Conservation (phyloP, 306 rosid species). For the Medicago ruthenica region DNA sequence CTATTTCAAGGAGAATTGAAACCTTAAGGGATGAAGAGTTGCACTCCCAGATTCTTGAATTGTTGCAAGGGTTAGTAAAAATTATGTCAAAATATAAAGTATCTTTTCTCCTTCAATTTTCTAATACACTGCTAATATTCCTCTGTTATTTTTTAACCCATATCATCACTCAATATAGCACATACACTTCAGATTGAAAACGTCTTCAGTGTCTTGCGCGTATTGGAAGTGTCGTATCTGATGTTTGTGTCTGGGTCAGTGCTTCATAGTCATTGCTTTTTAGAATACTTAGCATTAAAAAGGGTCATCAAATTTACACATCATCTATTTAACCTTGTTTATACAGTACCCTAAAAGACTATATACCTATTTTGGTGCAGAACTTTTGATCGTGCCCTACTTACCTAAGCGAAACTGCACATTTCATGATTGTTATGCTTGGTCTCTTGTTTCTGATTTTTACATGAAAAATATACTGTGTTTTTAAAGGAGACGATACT, state of each 20-base stretch:
- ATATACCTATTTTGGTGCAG: constrained; percentile 5
- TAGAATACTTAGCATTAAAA: not conserved
- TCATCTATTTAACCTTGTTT: not conserved
- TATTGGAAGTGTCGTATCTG: too few relatives aligned
- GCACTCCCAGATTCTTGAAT: constrained; percentile 85
- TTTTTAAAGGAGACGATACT: too few relatives aligned
- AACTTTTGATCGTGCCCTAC: not conserved
- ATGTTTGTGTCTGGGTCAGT: too few relatives aligned
- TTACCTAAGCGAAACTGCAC: constrained; percentile 22
- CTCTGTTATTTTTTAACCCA: not conserved
- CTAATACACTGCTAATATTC: constrained; percentile 14
- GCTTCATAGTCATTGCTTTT: constrained; percentile 1
- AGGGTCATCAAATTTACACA: not conserved
- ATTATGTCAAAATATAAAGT: not conserved
- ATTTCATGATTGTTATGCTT: not conserved
- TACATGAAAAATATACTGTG: not conserved
- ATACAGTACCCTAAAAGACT: not conserved
- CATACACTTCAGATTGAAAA: not conserved
- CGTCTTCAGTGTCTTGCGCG: too few relatives aligned
- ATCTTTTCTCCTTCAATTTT: constrained; percentile 4
- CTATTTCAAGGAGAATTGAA: constrained; percentile 81
- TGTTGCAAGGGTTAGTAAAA: constrained; percentile 70
- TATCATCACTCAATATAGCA: too few relatives aligned
- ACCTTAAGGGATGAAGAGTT: constrained; percentile 86
- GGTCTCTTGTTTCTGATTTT: not conserved